These are phyloP conservation scores for Trichoderma orchidacearum DNA, from an alignment of 495 filamentous ascomycete genomes.

Conservation along the genomic window DNA sequence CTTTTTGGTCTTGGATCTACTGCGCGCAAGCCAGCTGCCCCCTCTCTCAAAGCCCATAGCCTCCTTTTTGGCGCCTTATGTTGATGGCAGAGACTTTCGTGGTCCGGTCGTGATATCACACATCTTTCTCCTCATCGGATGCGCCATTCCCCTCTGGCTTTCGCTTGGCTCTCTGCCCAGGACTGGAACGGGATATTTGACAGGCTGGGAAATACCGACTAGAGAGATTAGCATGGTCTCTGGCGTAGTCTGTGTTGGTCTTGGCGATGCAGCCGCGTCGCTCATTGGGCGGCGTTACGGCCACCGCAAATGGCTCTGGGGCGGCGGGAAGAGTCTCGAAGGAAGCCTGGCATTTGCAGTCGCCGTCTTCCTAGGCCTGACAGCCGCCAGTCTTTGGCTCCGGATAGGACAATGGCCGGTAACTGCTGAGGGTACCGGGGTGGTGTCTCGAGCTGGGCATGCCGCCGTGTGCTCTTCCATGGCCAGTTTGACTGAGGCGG, in stretches of 20 bases:
- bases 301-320: constrained; percentile 86
- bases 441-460: constrained; percentile 31
- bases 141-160: constrained; percentile 88
- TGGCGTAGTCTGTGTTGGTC: constrained; percentile 84
- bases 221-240: constrained; percentile 77
- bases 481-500: constrained; percentile 86
- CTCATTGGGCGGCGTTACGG: constrained; percentile 83
- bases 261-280: constrained; percentile 92
- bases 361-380: constrained; percentile 64
- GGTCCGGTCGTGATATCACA: constrained; percentile 92
- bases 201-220: constrained; percentile 56
- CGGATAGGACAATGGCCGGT: constrained; percentile 54
- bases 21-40: constrained; percentile 81
- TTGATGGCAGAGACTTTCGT: constrained; percentile 83
- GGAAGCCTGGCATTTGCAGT: constrained; percentile 74
- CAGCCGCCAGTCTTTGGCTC: constrained; percentile 64
- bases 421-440: neutral
- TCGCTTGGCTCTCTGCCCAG: constrained; percentile 54
- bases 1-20: constrained; percentile 78
- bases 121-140: constrained; percentile 93
- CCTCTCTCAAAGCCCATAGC: constrained; percentile 75
- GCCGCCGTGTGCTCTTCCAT: constrained; percentile 56
- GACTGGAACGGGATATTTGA: constrained; percentile 33
- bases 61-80: constrained; percentile 78
- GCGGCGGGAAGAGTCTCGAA: constrained; percentile 88